These are phyloP conservation scores for Epichloe coenophiala DNA, from an alignment of 2,329 filamentous ascomycete genomes.

Conservation along the genomic window DNA sequence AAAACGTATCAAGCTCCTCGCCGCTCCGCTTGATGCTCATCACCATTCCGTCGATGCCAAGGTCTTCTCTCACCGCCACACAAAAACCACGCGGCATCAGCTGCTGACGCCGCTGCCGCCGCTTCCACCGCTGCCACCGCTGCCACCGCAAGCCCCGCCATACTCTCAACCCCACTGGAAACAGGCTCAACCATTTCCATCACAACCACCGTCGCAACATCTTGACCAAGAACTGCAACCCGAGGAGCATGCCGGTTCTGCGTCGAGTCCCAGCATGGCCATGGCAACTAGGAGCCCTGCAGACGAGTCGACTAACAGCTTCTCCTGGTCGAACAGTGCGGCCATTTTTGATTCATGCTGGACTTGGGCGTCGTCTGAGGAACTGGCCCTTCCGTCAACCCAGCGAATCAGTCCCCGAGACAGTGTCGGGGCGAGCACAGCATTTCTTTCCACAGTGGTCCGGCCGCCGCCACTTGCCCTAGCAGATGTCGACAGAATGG, in stretches of 20 bases:
- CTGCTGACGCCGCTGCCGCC: not conserved
- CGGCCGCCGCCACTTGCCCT: not conserved
- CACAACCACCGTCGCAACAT: not conserved
- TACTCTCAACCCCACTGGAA: not conserved
- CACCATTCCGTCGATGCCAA: not conserved
- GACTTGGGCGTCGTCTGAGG: constrained; percentile 4
- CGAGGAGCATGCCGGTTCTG: not conserved
- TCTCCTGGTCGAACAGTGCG: not conserved
- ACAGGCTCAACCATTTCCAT: not conserved
- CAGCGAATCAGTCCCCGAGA: not conserved
- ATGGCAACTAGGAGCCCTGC: not conserved
- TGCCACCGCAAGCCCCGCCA: not conserved
- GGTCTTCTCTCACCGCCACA: not conserved
- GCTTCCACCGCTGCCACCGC: not conserved
- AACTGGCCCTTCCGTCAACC: not conserved
- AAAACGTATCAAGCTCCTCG: constrained; percentile 12
- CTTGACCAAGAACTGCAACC: not conserved
- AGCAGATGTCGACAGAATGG: not conserved
- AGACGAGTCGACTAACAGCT: not conserved
- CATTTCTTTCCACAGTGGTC: not conserved
- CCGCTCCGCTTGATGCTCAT: constrained; percentile 1
- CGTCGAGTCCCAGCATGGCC: not conserved
- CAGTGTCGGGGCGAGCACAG: not conserved
- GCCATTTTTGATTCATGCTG: constrained; percentile 3
- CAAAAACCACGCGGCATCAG: no score